phyloP scores from a whole-genome alignment of 208 protist genomes.

The Leishmania gerbilli region DNA sequence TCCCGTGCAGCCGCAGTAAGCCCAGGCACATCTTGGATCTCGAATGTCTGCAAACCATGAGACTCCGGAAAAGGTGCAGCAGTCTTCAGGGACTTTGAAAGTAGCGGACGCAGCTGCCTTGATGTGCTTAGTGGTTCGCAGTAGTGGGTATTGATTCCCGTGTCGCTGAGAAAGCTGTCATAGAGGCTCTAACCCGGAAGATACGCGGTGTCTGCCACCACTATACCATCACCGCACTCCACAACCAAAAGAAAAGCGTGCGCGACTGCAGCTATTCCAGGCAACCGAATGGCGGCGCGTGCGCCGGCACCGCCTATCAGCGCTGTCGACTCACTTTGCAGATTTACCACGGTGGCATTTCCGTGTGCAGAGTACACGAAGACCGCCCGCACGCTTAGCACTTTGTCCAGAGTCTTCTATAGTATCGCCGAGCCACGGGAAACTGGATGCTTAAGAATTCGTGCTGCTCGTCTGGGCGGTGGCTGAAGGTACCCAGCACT shows the following conservation, averaged over 20 bases:
- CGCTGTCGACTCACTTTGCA: constrained; percentile 32
- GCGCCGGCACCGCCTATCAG: constrained; percentile 27
- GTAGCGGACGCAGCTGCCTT: constrained; percentile 13
- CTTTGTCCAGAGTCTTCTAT: constrained; percentile 27
- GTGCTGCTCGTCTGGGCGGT: constrained; percentile 21
- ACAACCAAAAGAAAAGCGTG: constrained; percentile 13
- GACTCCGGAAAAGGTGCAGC: constrained; percentile 15
- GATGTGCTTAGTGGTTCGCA: constrained; percentile 25
- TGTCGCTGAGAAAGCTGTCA: constrained; percentile 5
- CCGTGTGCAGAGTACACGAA: constrained; percentile 32
- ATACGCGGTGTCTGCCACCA: constrained; percentile 22
- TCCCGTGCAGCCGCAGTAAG: constrained; percentile 19
- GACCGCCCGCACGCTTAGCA: constrained; percentile 1
- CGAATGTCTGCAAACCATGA: constrained; percentile 31
- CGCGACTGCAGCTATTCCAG: constrained; percentile 28
- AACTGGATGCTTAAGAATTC: constrained; percentile 32
- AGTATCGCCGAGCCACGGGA: constrained; percentile 36
- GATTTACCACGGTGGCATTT: constrained; percentile 29
- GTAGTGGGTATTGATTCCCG: constrained; percentile 12
- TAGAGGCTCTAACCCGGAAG: constrained; percentile 23
- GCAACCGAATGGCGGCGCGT: constrained; percentile 31
- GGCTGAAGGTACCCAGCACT: constrained; percentile 22
- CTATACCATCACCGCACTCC: constrained; percentile 20
- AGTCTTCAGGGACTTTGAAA: constrained; percentile 12
- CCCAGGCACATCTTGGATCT: constrained; percentile 26